These are phyloP conservation scores for Groenewaldozyma tartarivorans DNA, from an alignment of 805 yeast species.

Conservation along the genomic window DNA sequence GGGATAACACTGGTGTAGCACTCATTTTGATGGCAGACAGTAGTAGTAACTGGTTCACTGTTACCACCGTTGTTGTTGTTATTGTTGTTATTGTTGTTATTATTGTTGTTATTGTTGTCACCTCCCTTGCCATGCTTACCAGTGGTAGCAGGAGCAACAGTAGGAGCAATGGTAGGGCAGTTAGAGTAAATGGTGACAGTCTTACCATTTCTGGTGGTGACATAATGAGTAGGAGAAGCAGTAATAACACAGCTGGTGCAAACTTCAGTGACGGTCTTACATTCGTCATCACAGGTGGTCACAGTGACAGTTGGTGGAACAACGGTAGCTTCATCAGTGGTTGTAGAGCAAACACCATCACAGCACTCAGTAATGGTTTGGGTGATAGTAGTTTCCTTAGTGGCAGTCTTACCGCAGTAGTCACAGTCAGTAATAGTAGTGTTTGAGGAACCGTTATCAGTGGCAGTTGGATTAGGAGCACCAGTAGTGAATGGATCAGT, in stretches of 20 bases:
- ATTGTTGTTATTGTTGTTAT: too few species aligned
- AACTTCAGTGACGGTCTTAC: conserved; percentile 5
- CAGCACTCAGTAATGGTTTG: conserved; percentile 11
- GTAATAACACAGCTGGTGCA: conserved; percentile 8
- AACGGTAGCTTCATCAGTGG: conserved; percentile 8
- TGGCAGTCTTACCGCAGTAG: background rate
- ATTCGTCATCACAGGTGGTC: conserved; percentile 7
- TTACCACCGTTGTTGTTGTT: too few species aligned
- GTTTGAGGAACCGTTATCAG: conserved; percentile 5
- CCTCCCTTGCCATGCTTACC: background rate
- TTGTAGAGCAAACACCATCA: conserved; percentile 12
- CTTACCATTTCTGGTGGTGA: conserved; percentile 5
- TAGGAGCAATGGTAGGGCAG: conserved; percentile 9
- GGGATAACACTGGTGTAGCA: conserved; percentile 4
- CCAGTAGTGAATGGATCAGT: conserved; percentile 4
- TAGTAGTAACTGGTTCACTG: background rate
- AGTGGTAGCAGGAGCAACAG: conserved; percentile 4
- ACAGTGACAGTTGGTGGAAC: conserved; percentile 10
- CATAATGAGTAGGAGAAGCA: conserved; percentile 7
- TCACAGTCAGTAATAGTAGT: background rate
- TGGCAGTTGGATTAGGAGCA: conserved; percentile 10
- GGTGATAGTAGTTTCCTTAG: conserved; percentile 3
- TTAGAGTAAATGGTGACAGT: conserved; percentile 15
- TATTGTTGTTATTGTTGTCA: too few species aligned
- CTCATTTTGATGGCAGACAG: background rate